These are phyloP conservation scores for Pleodorina starrii DNA, from an alignment of 139 green algal genomes.

Conservation along the genomic window DNA sequence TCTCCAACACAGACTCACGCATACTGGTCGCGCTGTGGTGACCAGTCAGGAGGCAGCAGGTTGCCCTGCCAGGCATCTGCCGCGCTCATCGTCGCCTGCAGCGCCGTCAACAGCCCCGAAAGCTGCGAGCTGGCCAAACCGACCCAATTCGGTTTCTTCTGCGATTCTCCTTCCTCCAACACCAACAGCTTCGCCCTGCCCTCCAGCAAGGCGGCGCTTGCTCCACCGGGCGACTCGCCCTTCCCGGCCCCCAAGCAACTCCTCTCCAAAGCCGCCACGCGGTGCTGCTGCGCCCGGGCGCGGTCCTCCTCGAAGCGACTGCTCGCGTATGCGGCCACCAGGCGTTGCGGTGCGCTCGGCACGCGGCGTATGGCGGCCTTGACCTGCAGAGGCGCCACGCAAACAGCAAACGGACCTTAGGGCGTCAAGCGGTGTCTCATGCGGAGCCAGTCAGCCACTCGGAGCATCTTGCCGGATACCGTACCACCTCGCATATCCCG, in stretches of 20 bases:
- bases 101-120: not conserved
- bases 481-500: too few relatives aligned
- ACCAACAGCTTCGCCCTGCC: too few relatives aligned
- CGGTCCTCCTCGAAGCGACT: conserved; percentile 34
- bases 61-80: not conserved
- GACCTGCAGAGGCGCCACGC: conserved; percentile 15
- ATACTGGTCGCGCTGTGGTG: not conserved
- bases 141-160: conserved; percentile 3
- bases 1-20: too few relatives aligned
- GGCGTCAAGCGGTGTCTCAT: too few relatives aligned
- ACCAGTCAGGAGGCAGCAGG: not conserved
- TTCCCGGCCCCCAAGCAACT: not conserved
- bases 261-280: too few relatives aligned
- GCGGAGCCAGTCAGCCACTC: too few relatives aligned
- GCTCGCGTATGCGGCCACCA: conserved; percentile 8
- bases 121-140: not conserved
- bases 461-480: too few relatives aligned
- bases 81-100: conserved; percentile 10
- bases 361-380: conserved; percentile 53
- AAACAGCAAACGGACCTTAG: not conserved
- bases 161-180: too few relatives aligned
- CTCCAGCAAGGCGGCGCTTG: not conserved
- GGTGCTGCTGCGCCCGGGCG: not conserved
- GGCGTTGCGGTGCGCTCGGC: conserved; percentile 33
- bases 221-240: not conserved